Conservation (phyloP, 805 yeast species). For the Groenewaldozyma tartarivorans region DNA sequence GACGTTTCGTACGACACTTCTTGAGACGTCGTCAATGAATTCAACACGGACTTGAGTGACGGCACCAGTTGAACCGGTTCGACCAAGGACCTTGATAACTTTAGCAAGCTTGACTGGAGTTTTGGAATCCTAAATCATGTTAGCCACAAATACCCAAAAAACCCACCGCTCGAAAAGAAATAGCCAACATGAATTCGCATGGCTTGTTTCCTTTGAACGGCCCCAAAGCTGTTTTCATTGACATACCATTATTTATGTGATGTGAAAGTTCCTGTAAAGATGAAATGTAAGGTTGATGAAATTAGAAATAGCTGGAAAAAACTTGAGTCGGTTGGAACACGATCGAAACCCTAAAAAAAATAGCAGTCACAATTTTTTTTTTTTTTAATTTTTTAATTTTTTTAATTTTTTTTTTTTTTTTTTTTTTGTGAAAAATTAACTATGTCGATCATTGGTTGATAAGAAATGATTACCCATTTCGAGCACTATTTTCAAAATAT, state of each 20-base stretch:
- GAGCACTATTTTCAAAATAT: too few species aligned
- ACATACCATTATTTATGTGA: not conserved
- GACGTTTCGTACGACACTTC: slow-evolving; percentile 96
- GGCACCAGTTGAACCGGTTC: slow-evolving; percentile 99
- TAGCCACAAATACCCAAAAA: too few species aligned
- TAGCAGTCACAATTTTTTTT: slow-evolving; percentile 11
- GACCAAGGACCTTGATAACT: slow-evolving; percentile 98
- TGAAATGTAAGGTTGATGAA: slow-evolving; percentile 1
- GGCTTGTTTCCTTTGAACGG: too few species aligned
- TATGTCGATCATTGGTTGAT: too few species aligned
- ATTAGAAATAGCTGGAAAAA: slow-evolving; percentile 3
- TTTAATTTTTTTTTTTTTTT: too few species aligned
- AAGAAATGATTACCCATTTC: too few species aligned
- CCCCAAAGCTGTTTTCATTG: not conserved
- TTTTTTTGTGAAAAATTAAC: too few species aligned
- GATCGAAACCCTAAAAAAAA: slow-evolving; percentile 1
- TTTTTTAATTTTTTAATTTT: not conserved
- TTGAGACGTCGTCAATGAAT: slow-evolving; percentile 88
- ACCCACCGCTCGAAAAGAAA: too few species aligned
- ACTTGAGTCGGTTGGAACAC: slow-evolving; percentile 5
- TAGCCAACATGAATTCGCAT: too few species aligned
- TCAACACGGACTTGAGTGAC: slow-evolving; percentile 98
- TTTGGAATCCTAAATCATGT: slow-evolving; percentile 33
- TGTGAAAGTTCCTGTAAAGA: slow-evolving; percentile 1
- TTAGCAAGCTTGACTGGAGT: slow-evolving; percentile 96